Conservation (phyloP, 768 basidiomycete species). For the Pilatotrama ljubarskyi region DNA sequence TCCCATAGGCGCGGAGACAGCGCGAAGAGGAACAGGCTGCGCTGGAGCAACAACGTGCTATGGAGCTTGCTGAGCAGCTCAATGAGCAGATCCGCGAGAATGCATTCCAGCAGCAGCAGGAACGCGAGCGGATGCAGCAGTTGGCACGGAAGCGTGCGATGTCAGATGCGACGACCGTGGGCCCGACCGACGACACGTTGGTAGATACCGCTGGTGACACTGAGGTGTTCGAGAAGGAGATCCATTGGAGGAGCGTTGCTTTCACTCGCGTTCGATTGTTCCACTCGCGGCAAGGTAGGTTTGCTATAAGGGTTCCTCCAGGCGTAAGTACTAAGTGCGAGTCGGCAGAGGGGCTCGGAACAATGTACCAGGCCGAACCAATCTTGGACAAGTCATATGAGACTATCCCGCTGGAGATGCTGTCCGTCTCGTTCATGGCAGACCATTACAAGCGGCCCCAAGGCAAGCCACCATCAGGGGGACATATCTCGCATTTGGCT, state of each 20-base stretch:
- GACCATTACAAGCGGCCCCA: conserved; percentile 68
- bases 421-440: conserved; percentile 63
- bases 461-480: conserved; percentile 37
- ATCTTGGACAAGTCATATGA: conserved; percentile 54
- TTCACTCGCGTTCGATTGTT: conserved; percentile 72
- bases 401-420: conserved; percentile 66
- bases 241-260: conserved; percentile 56
- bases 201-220: conserved; percentile 49
- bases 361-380: conserved; percentile 72
- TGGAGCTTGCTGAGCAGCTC: conserved; percentile 56
- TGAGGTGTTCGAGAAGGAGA: conserved; percentile 59
- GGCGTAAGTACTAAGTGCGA: too few species aligned
- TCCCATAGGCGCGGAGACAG: conserved; percentile 48
- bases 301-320: too few species aligned
- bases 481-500: neutral
- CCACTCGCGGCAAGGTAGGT: conserved; percentile 64
- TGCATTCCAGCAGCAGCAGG: conserved; percentile 57
- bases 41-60: conserved; percentile 49
- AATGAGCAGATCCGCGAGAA: conserved; percentile 69
- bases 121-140: conserved; percentile 51
- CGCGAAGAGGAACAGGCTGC: conserved; percentile 59
- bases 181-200: conserved; percentile 34
- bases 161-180: conserved; percentile 71
- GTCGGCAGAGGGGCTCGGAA: conserved; percentile 71
- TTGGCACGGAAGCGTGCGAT: conserved; percentile 60